Evolutionary conservation across 2,329 filamentous ascomycete species (phyloP).

Genomic region (Chaetomiaceae sp.): DNA sequence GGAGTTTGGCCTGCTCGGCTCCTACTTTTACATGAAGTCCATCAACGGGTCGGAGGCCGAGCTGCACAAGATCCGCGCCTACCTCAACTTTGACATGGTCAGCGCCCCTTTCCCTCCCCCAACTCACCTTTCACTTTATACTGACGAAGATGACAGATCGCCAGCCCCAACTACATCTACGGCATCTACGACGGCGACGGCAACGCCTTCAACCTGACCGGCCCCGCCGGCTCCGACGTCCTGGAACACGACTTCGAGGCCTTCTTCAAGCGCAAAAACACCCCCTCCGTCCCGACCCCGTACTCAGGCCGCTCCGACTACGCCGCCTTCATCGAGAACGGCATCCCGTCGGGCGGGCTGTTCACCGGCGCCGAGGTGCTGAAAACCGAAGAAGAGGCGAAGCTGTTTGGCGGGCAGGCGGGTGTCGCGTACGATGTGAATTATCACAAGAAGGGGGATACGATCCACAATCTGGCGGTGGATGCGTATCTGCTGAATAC

Average conservation of each 20-base stretch:
- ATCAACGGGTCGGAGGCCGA: constrained; percentile 39
- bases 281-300: constrained; percentile 53
- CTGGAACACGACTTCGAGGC: constrained; percentile 55
- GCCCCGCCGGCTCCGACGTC: constrained; percentile 50
- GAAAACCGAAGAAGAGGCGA: constrained; percentile 50
- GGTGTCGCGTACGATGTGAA: constrained; percentile 45
- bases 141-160: constrained; percentile 29
- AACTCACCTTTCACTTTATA: no score
- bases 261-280: constrained; percentile 45
- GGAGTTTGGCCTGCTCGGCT: constrained; percentile 56
- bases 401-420: constrained; percentile 58
- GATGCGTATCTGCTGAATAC: constrained; percentile 45
- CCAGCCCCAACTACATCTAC: constrained; percentile 47
- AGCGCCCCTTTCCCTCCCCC: background rate
- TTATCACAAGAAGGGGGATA: constrained; percentile 45
- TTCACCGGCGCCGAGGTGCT: constrained; percentile 54
- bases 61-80: constrained; percentile 47
- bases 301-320: constrained; percentile 58
- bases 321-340: constrained; percentile 60
- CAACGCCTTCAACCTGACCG: constrained; percentile 54
- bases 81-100: constrained; percentile 55
- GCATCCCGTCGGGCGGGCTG: constrained; percentile 63
- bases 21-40: constrained; percentile 45
- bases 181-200: constrained; percentile 58
- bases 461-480: constrained; percentile 32